Evolutionary conservation across 2,329 filamentous ascomycete species (phyloP), one percentile per base, ranked within the genome.

Genomic region (Epichloe amarillans): DNA sequence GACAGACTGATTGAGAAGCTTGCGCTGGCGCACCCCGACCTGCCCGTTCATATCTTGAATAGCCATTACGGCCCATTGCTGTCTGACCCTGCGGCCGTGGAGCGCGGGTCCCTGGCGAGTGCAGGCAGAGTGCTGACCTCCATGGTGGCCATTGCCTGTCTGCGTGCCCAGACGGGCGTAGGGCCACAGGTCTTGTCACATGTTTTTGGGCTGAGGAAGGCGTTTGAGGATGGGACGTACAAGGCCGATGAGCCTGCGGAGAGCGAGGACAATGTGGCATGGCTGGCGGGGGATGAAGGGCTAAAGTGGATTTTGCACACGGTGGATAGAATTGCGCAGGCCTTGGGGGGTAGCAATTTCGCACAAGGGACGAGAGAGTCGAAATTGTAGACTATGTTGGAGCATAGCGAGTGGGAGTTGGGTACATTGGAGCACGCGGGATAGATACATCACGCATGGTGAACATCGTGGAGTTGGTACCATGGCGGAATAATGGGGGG

Each of bases 131-230:
- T 86, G 0, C 67, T 88, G 54, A 93, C 87, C 0, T 84, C 79
- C 50, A 66, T 93, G 12, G 74, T 89, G 4, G 88, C 84, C 0
- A 75, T 94, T 33, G 74, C 86, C 5, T 89, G 86, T 60, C 64
- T 94, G 63, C 70, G 88, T 3, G 77, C 87, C 43, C 88, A 93
- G 72, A 86, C 84, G 10, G 88, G 88, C 0, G 88, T 93, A 0
- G 88, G 82, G 0, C 88, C 87, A 1, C 88, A 93, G 71, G 86
- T 94, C 12, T 68, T 85, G 17, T 88, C 83, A 57, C 88, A 94
- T 66, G 74, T 93, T 0, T 91, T 89, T 68, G 88, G 88, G 0
- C 62, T 94, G 66, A 69, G 84, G 52, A 93, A 93, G 70, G 85
- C 80, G 1, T 73, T 84, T 48, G 80, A 85, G 55, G 82, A 88